These are phyloP conservation scores for Sporothrix pseudoabietina DNA, from an alignment of 2,329 filamentous ascomycete species.

Conservation along the genomic window DNA sequence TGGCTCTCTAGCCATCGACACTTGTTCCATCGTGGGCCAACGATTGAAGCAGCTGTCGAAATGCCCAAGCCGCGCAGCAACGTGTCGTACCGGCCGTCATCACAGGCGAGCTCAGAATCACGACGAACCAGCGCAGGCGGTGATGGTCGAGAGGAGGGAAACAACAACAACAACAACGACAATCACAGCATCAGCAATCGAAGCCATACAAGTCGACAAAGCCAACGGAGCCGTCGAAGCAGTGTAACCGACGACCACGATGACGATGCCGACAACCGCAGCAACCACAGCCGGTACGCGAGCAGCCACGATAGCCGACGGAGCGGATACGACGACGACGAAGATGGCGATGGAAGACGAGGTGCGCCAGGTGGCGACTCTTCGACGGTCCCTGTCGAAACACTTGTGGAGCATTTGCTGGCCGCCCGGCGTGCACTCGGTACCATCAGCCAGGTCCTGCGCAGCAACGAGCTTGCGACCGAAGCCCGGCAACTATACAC, in stretches of 20 bases:
- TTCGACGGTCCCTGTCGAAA: slow-evolving; percentile 61
- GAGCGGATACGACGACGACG: background rate
- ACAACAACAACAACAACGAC: background rate
- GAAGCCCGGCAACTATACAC: slow-evolving; percentile 74
- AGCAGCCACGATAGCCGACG: slow-evolving; percentile 14
- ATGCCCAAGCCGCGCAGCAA: background rate
- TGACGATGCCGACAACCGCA: slow-evolving; percentile 3
- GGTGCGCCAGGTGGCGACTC: background rate
- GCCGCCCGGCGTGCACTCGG: slow-evolving; percentile 85
- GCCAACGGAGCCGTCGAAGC: background rate
- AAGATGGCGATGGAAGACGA: background rate
- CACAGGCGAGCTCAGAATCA: slow-evolving; percentile 14
- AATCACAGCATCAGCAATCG: background rate
- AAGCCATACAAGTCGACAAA: background rate
- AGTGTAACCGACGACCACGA: background rate
- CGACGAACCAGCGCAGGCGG: background rate
- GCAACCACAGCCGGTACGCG: slow-evolving; percentile 11
- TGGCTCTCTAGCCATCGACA: background rate
- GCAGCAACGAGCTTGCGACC: slow-evolving; percentile 83
- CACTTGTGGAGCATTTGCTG: slow-evolving; percentile 80
- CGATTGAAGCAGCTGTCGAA: background rate
- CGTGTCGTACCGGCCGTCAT: slow-evolving; percentile 13
- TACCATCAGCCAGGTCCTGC: slow-evolving; percentile 78
- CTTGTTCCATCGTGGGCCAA: background rate
- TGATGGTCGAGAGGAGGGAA: background rate